Conservation (phyloP, 2,329 filamentous ascomycete genomes). For the Nigrospora sphaerica region DNA sequence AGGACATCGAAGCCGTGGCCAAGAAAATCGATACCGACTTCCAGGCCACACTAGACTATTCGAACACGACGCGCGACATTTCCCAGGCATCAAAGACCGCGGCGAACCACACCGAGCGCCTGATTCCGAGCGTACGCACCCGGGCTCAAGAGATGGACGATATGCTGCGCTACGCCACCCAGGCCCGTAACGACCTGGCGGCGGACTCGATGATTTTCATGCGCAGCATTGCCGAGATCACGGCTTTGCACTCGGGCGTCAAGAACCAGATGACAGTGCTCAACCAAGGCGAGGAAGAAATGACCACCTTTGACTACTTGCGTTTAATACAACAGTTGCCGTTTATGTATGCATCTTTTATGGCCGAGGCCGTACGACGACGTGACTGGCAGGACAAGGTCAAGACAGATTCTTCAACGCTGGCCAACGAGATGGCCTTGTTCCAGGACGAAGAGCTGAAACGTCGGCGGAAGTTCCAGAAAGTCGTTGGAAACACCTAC, state of each 20-base stretch:
- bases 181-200: constrained; percentile 62
- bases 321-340: constrained; percentile 77
- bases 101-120: constrained; percentile 54
- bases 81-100: constrained; percentile 58
- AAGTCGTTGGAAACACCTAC: constrained; percentile 70
- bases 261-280: constrained; percentile 67
- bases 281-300: constrained; percentile 66
- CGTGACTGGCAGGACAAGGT: constrained; percentile 91
- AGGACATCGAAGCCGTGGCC: constrained; percentile 79
- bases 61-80: constrained; percentile 54
- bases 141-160: constrained; percentile 55
- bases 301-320: constrained; percentile 74
- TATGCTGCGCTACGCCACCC: constrained; percentile 50
- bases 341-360: constrained; percentile 80
- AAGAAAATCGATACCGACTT: constrained; percentile 86
- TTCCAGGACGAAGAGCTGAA: constrained; percentile 92
- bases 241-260: constrained; percentile 64
- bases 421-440: constrained; percentile 87
- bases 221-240: constrained; percentile 74
- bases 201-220: constrained; percentile 65
- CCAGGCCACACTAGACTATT: constrained; percentile 65
- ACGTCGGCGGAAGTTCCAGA: constrained; percentile 83
- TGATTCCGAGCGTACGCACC: constrained; percentile 51
- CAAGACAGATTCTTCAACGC: constrained; percentile 73
- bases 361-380: constrained; percentile 78